Evolutionary conservation across 345 rosid genomes (phyloP), one percentile per base, ranked within the genome.

Genomic region (Brassica rapa): DNA sequence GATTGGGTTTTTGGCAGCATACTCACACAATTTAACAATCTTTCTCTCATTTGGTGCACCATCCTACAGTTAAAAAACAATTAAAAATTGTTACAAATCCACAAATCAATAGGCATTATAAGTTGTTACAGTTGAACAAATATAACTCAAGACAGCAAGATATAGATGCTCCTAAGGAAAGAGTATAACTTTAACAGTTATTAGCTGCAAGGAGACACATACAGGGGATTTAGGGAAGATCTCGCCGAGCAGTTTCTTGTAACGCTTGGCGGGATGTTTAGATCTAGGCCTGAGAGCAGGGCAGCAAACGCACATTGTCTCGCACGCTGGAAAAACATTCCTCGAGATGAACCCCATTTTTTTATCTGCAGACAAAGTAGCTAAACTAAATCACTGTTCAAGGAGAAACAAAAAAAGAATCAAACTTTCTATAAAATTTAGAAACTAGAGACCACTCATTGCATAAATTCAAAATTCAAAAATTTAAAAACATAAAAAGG

Each of bases 251-350:
- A 95, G 75, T 57, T 93, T 95, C 85, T 91, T 95, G 85, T 95
- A 95, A 51, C 98, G 93, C 85, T 95, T 95, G 16, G 93, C 99
- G 1, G 99, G 99, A 82, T 95, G 98, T 35, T 97, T 88, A 80
- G 99, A 95, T 87, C 98, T 90, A 15, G 99, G 88, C 86, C 98
- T 89, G 86, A 93, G 83, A 77, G 99, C 96, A 76, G 99, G 99
- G 84, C 98, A 95, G 76, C 99, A 93, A 3, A 93, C 87, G 74
- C 98, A 95, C 93, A 95, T 90, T 85, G 87, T 91, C 87, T 83
- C 99, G 62, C 98, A 95, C 16, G 98, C 98, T 56, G 99, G 99
- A 77, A 93, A 90, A 71, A 95, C 78, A 76, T 89, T 91, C 86
- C 98, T 84, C 21, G 99, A 95, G 81, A 95, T 87, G 80, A 89